These are phyloP conservation scores for Cladophialophora exuberans DNA, from an alignment of 2,329 filamentous ascomycete species.

Conservation along the genomic window DNA sequence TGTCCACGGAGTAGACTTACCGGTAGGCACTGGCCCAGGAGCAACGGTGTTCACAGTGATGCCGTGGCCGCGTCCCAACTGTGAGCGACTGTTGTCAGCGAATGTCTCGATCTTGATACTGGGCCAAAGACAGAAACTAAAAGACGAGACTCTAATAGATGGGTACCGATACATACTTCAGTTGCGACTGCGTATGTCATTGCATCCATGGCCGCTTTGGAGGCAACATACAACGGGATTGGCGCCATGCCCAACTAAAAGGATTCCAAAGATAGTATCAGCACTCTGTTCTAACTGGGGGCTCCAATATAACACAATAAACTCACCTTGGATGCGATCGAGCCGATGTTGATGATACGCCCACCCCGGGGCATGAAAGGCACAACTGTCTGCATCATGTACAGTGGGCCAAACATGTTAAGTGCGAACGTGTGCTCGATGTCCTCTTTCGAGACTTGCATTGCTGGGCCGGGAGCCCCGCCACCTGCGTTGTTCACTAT, in stretches of 20 bases:
- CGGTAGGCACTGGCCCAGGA: slow-evolving; percentile 54
- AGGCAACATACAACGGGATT: slow-evolving; percentile 52
- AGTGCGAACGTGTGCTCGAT: slow-evolving; percentile 58
- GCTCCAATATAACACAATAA: too few species aligned
- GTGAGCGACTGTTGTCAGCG: background rate
- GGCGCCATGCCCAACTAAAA: slow-evolving; percentile 21
- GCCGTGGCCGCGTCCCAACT: slow-evolving; percentile 45
- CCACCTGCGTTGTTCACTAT: slow-evolving; percentile 35
- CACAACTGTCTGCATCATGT: slow-evolving; percentile 29
- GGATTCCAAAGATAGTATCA: too few species aligned
- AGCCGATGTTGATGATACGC: slow-evolving; percentile 50
- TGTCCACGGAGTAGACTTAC: background rate
- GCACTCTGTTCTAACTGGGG: too few species aligned
- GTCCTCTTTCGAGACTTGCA: slow-evolving; percentile 40
- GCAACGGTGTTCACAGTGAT: slow-evolving; percentile 57
- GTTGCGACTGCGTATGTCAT: slow-evolving; percentile 60
- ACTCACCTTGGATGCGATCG: slow-evolving; percentile 25
- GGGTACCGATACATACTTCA: slow-evolving; percentile 44
- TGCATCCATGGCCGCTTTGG: slow-evolving; percentile 64
- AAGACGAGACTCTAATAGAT: too few species aligned
- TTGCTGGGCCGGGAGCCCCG: slow-evolving; percentile 27
- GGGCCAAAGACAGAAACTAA: too few species aligned
- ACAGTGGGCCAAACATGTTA: slow-evolving; percentile 54
- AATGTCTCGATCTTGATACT: slow-evolving; percentile 44
- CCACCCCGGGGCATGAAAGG: slow-evolving; percentile 40